Evolutionary conservation across 1,284 basidiomycete genomes (phyloP), one percentile per base, ranked within the genome.

Genomic region (Leccinum pallidistipes): DNA sequence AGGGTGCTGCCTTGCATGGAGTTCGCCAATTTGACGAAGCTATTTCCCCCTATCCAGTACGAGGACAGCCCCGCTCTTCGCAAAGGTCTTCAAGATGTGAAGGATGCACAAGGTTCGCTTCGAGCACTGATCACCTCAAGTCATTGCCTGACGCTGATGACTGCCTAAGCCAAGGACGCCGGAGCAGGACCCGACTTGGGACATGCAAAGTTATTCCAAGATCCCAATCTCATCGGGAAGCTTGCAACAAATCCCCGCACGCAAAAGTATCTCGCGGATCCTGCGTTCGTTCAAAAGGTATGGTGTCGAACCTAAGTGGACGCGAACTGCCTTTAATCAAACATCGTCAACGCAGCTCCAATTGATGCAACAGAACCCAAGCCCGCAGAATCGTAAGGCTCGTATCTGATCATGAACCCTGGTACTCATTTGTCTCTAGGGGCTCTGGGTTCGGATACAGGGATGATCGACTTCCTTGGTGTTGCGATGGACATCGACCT

Each of bases 1-100:
- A 98, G 76, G 95, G 95, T 3, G 95, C 95, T 38, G 96, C 96
- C n/a, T 79, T 98, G 53, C 96, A 98, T 72, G 96, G 96, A 38
- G 81, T 86, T 43, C 82, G 83, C 62, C 81, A 82, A 74, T 96
- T 86, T 72, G 89, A 90, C 62, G 94, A 96, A 16, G 94, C 95
- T 7, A 90, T 97, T 65, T 82, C 81, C 32, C 86, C 88, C 7
- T 95, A 94, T 97, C 52, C 86, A 92, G 72, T 77, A 89, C 50
- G 94, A 96, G 71, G 87, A 91, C 67, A 93, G 87, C 70, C 88
- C 91, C 5, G 87, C 88, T 2, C 81, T 97, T 54, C 85, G 88
- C 71, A 96, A 95, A 73, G 96, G 96, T 53, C 80, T 97, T 58
- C 87, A 92, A 68, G 94, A 95, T 68, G 94, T 96, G 43, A 80